Evolutionary conservation across 129 eudicot genomes (phyloP).

Genomic region (Flaveria ramosissima): DNA sequence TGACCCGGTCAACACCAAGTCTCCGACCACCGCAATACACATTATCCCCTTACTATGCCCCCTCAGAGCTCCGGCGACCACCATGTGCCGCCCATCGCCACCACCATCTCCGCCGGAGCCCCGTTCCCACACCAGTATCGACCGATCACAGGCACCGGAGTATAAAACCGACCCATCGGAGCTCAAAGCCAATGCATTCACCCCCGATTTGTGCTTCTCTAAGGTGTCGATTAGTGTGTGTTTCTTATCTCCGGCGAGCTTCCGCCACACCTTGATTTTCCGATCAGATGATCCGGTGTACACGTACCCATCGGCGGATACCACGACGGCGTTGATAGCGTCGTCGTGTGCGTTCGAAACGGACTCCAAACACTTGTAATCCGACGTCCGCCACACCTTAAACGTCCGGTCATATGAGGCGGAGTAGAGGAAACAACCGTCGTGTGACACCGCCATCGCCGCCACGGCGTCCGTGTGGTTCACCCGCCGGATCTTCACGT

Average conservation of each 20-base stretch:
- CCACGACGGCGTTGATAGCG: conserved; percentile 69
- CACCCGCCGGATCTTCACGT: conserved; percentile 56
- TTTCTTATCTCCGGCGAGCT: conserved; percentile 32
- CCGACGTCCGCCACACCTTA: conserved; percentile 80
- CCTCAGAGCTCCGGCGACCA: conserved; percentile 76
- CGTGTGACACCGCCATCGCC: conserved; percentile 60
- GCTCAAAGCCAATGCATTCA: conserved; percentile 77
- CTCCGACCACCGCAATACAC: conserved; percentile 67
- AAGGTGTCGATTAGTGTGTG: conserved; percentile 51
- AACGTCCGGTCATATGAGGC: conserved; percentile 88
- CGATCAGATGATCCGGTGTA: conserved; percentile 85
- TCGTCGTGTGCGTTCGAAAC: conserved; percentile 77
- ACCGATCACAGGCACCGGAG: conserved; percentile 91
- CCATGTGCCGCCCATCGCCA: conserved; percentile 44
- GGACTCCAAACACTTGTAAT: conserved; percentile 76
- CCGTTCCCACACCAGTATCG: conserved; percentile 78
- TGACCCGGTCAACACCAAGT: conserved; percentile 80
- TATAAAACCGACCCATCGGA: conserved; percentile 58
- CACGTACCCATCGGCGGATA: conserved; percentile 54
- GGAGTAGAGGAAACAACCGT: conserved; percentile 61
- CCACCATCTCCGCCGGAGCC: conserved; percentile 28
- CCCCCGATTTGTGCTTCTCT: conserved; percentile 79
- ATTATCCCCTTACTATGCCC: conserved; percentile 77
- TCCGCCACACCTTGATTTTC: conserved; percentile 72
- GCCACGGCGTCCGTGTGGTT: conserved; percentile 81